Percentiles rank a stretch among this genome's conserved stretches.
phyloP scores from a whole-genome alignment of 2,329 filamentous ascomycete genomes.

The Fusarium ramigenum region DNA sequence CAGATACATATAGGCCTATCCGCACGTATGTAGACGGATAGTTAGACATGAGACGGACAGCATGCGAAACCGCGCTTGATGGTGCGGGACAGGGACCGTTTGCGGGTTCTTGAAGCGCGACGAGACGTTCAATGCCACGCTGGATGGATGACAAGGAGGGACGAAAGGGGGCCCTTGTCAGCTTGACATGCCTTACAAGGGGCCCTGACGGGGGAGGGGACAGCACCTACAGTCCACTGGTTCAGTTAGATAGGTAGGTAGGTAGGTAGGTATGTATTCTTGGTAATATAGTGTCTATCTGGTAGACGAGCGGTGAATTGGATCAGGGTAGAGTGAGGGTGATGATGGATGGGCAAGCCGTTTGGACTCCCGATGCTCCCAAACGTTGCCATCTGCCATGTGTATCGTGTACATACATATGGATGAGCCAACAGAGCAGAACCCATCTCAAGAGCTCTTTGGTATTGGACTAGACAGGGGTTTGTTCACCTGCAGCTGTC shows the following conservation, averaged over 20 bases:
- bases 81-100: conserved; percentile 36
- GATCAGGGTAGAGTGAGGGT: background rate
- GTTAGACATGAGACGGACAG: conserved; percentile 38
- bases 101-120: conserved; percentile 34
- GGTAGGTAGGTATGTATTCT: background rate
- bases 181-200: conserved; percentile 13
- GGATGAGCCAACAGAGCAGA: conserved; percentile 1
- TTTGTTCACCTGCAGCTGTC: conserved; percentile 15
- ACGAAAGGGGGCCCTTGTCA: conserved; percentile 30
- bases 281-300: background rate
- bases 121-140: conserved; percentile 42
- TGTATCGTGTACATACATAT: conserved; percentile 9
- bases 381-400: conserved; percentile 20
- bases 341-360: conserved; percentile 7
- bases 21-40: too few species aligned
- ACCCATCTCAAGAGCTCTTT: conserved; percentile 18
- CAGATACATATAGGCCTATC: background rate
- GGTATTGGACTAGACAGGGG: conserved; percentile 30
- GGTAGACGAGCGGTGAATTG: conserved; percentile 35
- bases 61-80: conserved; percentile 38
- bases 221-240: background rate
- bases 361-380: background rate
- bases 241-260: background rate
- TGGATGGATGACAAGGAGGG: conserved; percentile 39
- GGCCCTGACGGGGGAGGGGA: conserved; percentile 31